Evolutionary conservation across 352 stramenopile species (phyloP).

Genomic region (Pythium pectinolyticum): DNA sequence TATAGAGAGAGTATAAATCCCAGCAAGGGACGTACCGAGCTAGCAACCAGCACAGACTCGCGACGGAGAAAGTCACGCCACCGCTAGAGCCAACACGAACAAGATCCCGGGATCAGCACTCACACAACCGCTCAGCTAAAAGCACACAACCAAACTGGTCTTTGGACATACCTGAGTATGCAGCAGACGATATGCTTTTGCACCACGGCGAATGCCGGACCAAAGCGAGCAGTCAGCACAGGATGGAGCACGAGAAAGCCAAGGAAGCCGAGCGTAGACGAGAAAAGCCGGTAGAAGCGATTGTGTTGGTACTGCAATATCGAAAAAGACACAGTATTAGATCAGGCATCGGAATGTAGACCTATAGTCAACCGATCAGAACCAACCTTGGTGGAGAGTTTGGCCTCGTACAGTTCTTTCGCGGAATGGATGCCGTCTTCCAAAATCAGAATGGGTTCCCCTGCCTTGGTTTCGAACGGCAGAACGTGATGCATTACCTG

Average conservation of each 20-base stretch:
- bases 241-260: conserved; percentile 59
- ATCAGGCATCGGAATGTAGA: neutral
- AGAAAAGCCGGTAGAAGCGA: conserved; percentile 63
- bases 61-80: conserved; percentile 52
- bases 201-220: conserved; percentile 29
- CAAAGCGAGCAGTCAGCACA: conserved; percentile 35
- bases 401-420: conserved; percentile 50
- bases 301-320: conserved; percentile 53
- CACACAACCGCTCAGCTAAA: too few relatives aligned
- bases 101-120: too few relatives aligned
- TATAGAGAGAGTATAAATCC: neutral
- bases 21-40: conserved; percentile 36
- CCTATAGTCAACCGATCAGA: too few relatives aligned
- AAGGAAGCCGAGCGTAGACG: conserved; percentile 63
- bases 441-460: conserved; percentile 56
- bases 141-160: too few relatives aligned
- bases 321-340: neutral
- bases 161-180: conserved; percentile 20
- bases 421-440: conserved; percentile 56
- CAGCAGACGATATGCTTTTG: conserved; percentile 42
- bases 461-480: conserved; percentile 42
- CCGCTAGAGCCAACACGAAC: conserved; percentile 22
- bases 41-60: conserved; percentile 48
- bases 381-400: conserved; percentile 44
- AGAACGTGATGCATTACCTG: conserved; percentile 39